Conservation (phyloP, 192 early-diverging fungal species). For the Coemansia sp. region DNA sequence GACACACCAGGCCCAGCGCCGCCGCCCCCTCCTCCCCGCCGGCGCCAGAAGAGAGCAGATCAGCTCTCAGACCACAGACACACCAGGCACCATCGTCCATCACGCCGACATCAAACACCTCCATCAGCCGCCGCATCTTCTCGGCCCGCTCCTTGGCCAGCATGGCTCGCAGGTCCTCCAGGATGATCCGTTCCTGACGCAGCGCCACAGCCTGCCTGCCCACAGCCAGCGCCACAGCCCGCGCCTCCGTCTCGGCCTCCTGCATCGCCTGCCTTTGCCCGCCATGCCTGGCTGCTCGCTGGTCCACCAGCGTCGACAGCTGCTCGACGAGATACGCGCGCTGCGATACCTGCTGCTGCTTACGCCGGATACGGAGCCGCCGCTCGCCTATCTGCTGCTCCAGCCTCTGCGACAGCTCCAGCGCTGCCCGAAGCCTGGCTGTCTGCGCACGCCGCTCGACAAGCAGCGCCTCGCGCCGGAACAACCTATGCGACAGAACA, state of each 20-base stretch:
- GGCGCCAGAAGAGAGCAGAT: too few relatives aligned
- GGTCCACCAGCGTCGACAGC: background rate
- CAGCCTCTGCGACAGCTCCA: conserved; percentile 8
- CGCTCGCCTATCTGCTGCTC: conserved; percentile 4
- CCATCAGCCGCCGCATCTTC: background rate
- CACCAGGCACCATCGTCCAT: conserved; percentile 18
- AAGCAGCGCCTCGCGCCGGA: conserved; percentile 12
- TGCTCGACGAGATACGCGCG: conserved; percentile 19
- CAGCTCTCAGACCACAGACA: conserved; percentile 24
- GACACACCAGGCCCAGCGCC: conserved; percentile 26
- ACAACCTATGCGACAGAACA: conserved; percentile 7
- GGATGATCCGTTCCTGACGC: conserved; percentile 41
- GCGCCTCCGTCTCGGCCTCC: too few relatives aligned
- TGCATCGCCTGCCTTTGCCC: background rate
- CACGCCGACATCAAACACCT: conserved; percentile 20
- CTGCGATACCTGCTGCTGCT: conserved; percentile 4
- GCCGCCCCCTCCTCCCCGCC: conserved; percentile 21
- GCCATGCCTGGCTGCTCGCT: background rate
- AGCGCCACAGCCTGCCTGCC: conserved; percentile 8
- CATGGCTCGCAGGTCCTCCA: conserved; percentile 45
- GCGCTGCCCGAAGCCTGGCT: background rate
- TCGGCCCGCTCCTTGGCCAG: conserved; percentile 28
- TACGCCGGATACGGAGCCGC: background rate
- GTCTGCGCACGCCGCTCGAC: background rate
- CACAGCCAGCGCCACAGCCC: too few relatives aligned